These are phyloP conservation scores for Fusarium torreyae DNA, from an alignment of 2,329 filamentous ascomycete genomes.

Conservation along the genomic window DNA sequence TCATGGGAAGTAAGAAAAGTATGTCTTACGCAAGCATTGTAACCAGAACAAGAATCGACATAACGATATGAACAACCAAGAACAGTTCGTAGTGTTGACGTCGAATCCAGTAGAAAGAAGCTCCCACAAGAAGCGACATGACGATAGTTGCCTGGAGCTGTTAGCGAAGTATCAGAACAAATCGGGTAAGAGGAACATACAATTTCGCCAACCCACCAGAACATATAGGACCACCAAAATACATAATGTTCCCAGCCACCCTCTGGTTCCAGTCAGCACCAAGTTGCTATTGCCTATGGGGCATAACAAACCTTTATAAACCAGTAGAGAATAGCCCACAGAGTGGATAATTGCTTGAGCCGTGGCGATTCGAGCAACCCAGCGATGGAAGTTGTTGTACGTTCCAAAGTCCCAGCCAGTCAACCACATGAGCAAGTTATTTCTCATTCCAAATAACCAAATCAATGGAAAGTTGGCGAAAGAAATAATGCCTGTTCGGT, in stretches of 20 bases:
- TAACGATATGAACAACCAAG: constrained; percentile 64
- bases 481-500: constrained; percentile 75
- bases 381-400: constrained; percentile 78
- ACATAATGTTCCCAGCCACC: constrained; percentile 57
- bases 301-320: constrained; percentile 53
- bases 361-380: constrained; percentile 74
- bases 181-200: constrained; percentile 48
- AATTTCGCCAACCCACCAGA: constrained; percentile 66
- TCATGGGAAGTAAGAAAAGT: fast-evolving
- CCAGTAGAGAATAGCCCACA: constrained; percentile 68
- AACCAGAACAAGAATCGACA: constrained; percentile 65
- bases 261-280: constrained; percentile 46
- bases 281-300: fast-evolving
- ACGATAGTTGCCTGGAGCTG: constrained; percentile 56
- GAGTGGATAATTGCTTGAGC: constrained; percentile 75
- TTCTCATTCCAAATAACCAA: constrained; percentile 77
- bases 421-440: constrained; percentile 76
- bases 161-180: fast-evolving
- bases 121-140: constrained; percentile 62
- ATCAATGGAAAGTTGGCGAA: constrained; percentile 75
- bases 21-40: constrained; percentile 66
- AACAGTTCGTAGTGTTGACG: constrained; percentile 68
- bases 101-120: constrained; percentile 67
- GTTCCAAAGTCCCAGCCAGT: constrained; percentile 79
- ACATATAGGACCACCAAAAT: constrained; percentile 60